Percentiles rank a stretch among this genome's conserved stretches.
Conservation (phyloP, 2,329 filamentous ascomycete genomes). For the Reticulascus tulasneorum region DNA sequence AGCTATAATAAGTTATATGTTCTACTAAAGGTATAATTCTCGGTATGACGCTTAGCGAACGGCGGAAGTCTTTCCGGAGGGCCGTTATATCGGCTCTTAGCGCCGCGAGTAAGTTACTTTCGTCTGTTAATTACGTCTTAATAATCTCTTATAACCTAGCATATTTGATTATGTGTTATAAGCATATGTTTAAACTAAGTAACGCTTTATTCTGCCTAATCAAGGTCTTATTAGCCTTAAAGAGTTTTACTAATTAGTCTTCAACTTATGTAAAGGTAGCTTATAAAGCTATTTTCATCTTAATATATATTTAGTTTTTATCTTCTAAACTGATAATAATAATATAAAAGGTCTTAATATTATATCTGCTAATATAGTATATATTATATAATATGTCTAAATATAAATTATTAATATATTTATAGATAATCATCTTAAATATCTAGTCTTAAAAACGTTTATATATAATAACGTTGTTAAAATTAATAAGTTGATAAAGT, state of each 20-base stretch:
- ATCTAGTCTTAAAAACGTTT: background rate
- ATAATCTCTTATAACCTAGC: constrained; percentile 5
- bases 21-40: no score
- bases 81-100: background rate
- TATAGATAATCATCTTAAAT: constrained; percentile 2
- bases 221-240: constrained; percentile 15
- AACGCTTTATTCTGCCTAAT: background rate
- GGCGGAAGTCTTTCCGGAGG: background rate
- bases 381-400: background rate
- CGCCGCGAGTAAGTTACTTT: constrained; percentile 2
- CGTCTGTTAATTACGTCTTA: background rate
- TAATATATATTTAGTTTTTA: constrained; percentile 16
- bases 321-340: constrained; percentile 7
- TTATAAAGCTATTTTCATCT: constrained; percentile 19
- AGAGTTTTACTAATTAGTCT: constrained; percentile 13
- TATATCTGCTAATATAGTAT: constrained; percentile 12
- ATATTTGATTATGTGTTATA: background rate
- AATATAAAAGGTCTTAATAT: constrained; percentile 4
- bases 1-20: no score
- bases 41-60: no score
- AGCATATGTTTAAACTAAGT: background rate
- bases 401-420: constrained; percentile 10
- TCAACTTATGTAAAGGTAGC: constrained; percentile 25
- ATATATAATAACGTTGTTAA: background rate
- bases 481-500: background rate